A percentile compares a stretch with the other conserved stretches of the same genome.
These are phyloP conservation scores for Aureobasidium sp. DNA, from an alignment of 2,329 filamentous ascomycete genomes.

Conservation along the genomic window DNA sequence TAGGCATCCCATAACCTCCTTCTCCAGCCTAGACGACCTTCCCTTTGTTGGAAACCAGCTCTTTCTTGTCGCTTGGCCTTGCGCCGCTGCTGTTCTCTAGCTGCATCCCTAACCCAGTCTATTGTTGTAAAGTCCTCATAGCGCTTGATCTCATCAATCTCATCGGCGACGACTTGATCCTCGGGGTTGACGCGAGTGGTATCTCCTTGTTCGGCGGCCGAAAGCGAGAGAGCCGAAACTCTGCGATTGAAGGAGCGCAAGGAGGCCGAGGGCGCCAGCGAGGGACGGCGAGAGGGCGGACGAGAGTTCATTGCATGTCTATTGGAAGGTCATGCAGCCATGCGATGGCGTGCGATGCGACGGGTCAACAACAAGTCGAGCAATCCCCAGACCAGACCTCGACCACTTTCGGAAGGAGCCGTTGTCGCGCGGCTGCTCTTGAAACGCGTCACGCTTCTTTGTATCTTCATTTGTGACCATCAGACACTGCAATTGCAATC, in stretches of 20 bases:
- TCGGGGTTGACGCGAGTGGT: conserved; percentile 43
- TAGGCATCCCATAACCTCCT: conserved; percentile 77
- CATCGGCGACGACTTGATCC: conserved; percentile 73
- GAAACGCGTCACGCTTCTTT: neutral
- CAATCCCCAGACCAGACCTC: neutral
- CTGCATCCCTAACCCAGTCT: conserved; percentile 98
- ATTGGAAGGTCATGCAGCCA: neutral
- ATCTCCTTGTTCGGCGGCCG: conserved; percentile 53
- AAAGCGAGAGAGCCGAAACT: conserved; percentile 60
- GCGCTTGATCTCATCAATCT: conserved; percentile 95
- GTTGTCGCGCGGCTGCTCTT: neutral
- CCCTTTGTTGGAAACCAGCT: conserved; percentile 61
- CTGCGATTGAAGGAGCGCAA: conserved; percentile 50
- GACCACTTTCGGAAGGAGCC: conserved; percentile 4
- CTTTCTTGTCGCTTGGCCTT: conserved; percentile 65
- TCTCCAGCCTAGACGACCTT: conserved; percentile 66
- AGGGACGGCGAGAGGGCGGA: conserved; percentile 26
- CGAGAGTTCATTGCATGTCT: conserved; percentile 1
- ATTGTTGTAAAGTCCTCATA: conserved; percentile 98
- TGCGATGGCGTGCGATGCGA: neutral
- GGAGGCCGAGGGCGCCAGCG: conserved; percentile 43
- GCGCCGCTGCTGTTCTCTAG: conserved; percentile 76
- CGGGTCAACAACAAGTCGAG: neutral
- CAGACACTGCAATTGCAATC: neutral
- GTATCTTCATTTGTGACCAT: neutral